Evolutionary conservation across 2,329 filamentous ascomycete species (phyloP), one percentile per base, ranked within the genome.

Genomic region (Hypoxylon sp.): DNA sequence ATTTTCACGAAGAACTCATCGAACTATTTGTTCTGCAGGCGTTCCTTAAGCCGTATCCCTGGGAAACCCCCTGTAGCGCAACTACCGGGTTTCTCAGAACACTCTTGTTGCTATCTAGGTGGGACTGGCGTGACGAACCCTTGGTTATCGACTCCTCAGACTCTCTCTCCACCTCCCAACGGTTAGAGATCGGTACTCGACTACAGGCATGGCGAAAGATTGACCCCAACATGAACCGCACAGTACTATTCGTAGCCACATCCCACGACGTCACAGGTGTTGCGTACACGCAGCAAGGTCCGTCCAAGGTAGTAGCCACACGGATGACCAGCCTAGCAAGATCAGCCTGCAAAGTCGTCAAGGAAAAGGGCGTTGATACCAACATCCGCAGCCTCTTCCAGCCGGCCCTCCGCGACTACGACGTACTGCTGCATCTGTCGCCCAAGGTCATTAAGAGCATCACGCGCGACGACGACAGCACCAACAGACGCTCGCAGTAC

Each of bases 61-160:
- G 92, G 90, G 80, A 85, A 37, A 80, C 85, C 0, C 94, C 96
- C 0, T 90, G 91, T 0, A 94, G 90, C 70, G 83, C 90, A 8
- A 88, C 89, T 70, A 90, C 90, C 0, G 95, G 92, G 4, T 94
- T 99, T 74, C 79, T 97, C 26, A 88, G 94, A 20, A 91, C 92
- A 0, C 81, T 99, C 1, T 81, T 89, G 30, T 91, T 94, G 76
- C 82, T 99, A 13, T 88, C 93, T 1, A 85, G 88, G 43, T 99
- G 95, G 93, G 93, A 98, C 75, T 99, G 95, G 95, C 87, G 91
- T 26, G 83, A 89, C 6, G 89, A 93, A 55, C 91, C 95, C 1
- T 82, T 98, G 30, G 83, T 97, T 32, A 84, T 97, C 24, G 93
- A 97, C 75, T 85, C 92, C 24, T 85, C 87, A 10, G 85, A 84